These are phyloP conservation scores for Penicillium maclennaniae DNA, from an alignment of 495 filamentous ascomycete genomes.

Conservation along the genomic window DNA sequence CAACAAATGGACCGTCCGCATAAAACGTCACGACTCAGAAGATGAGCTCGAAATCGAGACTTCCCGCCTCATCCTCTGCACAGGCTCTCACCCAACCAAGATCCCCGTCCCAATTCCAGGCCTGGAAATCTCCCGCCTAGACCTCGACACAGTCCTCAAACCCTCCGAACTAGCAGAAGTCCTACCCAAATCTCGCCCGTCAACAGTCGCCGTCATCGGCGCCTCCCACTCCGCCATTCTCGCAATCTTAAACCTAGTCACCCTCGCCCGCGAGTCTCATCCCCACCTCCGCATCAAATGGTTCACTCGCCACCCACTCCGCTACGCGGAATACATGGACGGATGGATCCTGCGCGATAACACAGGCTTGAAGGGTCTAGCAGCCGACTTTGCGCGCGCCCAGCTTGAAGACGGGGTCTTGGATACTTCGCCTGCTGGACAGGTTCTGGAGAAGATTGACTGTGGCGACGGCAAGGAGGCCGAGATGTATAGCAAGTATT, in stretches of 20 bases:
- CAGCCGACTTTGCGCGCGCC: slow-evolving; percentile 53
- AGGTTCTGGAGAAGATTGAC: slow-evolving; percentile 48
- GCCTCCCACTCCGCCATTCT: slow-evolving; percentile 61
- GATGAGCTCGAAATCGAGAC: slow-evolving; percentile 35
- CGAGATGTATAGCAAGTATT: slow-evolving; percentile 38
- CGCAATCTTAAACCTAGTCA: slow-evolving; percentile 55
- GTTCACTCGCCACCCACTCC: slow-evolving; percentile 57
- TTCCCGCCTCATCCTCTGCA: slow-evolving; percentile 53
- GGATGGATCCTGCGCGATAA: slow-evolving; percentile 62
- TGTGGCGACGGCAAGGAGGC: slow-evolving; percentile 39
- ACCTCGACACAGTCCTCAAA: slow-evolving; percentile 54
- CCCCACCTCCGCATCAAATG: slow-evolving; percentile 53
- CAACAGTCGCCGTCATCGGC: slow-evolving; percentile 53
- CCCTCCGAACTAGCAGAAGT: slow-evolving; percentile 45
- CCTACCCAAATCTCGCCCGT: slow-evolving; percentile 33
- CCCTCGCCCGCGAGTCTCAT: slow-evolving; percentile 46
- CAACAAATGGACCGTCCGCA: slow-evolving; percentile 41
- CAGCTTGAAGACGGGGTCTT: slow-evolving; percentile 52
- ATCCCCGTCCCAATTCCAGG: slow-evolving; percentile 36
- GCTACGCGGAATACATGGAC: slow-evolving; percentile 58
- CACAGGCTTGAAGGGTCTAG: slow-evolving; percentile 59
- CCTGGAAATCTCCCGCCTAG: slow-evolving; percentile 34
- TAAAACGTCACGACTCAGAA: slow-evolving; percentile 27
- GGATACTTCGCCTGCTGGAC: slow-evolving; percentile 43
- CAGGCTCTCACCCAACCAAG: slow-evolving; percentile 50